phyloP scores from a whole-genome alignment of 345 rosid genomes.

The Hibiscus tridactylites region DNA sequence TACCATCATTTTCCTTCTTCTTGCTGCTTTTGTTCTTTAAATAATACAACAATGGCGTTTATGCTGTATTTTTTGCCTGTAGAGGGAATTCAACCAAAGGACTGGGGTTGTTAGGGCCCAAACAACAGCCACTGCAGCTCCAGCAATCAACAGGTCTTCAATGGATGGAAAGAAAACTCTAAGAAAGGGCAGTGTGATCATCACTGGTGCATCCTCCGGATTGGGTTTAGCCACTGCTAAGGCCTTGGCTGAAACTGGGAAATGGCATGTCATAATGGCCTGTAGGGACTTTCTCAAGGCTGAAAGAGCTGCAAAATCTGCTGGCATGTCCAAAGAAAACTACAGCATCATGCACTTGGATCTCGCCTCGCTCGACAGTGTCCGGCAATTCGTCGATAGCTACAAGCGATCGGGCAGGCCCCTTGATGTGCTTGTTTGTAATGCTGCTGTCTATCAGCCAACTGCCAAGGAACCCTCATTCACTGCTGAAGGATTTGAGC shows the following conservation, averaged over 20 bases:
- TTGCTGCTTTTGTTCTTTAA: not conserved
- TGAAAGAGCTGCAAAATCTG: conserved; percentile 77
- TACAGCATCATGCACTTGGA: conserved; percentile 91
- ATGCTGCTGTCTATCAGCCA: conserved; percentile 89
- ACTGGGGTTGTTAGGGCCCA: conserved; percentile 50
- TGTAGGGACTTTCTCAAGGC: conserved; percentile 92
- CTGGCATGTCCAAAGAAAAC: conserved; percentile 76
- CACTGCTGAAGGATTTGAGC: conserved; percentile 93
- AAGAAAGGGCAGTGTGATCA: conserved; percentile 57
- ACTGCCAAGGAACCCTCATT: conserved; percentile 86
- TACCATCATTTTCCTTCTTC: not conserved
- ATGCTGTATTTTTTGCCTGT: not conserved
- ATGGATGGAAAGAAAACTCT: conserved; percentile 65
- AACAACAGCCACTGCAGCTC: conserved; percentile 43
- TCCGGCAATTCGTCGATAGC: conserved; percentile 73
- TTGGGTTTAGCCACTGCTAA: conserved; percentile 79
- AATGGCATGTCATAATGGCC: conserved; percentile 53
- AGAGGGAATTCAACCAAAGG: conserved; percentile 48
- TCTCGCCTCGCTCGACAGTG: conserved; percentile 87
- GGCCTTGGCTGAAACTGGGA: conserved; percentile 53
- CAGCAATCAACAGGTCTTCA: conserved; percentile 34
- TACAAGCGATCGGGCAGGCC: conserved; percentile 57
- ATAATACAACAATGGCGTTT: not conserved
- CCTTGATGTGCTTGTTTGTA: conserved; percentile 83
- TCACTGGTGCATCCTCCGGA: conserved; percentile 87